These are phyloP conservation scores for Neospermospora avenae DNA, from an alignment of 2,329 filamentous ascomycete genomes.

Conservation along the genomic window DNA sequence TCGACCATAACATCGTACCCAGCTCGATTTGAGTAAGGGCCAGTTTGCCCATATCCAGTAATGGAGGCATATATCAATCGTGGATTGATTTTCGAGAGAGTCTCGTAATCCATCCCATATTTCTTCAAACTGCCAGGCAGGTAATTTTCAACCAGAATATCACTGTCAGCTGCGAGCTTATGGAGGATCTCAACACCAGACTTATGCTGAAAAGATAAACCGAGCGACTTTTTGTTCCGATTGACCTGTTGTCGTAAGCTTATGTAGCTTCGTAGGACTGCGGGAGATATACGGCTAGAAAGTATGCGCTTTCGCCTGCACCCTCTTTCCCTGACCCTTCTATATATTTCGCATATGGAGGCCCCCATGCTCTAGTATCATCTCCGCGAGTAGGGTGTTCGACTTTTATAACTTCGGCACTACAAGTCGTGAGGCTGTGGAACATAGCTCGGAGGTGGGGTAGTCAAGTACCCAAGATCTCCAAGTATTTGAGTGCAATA, in stretches of 20 bases:
- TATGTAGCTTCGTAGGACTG: neutral
- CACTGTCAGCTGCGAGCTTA: constrained; percentile 76
- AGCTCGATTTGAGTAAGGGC: constrained; percentile 80
- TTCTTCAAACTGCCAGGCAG: constrained; percentile 86
- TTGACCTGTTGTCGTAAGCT: constrained; percentile 62
- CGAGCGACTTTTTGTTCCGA: constrained; percentile 94
- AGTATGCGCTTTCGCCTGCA: constrained; percentile 92
- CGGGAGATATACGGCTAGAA: constrained; percentile 65
- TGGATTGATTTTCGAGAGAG: constrained; percentile 77
- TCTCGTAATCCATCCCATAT: constrained; percentile 86
- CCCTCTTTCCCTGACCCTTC: constrained; percentile 57
- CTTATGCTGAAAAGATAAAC: constrained; percentile 82
- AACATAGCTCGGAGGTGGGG: constrained; percentile 27
- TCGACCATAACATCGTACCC: constrained; percentile 99
- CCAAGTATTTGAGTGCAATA: constrained; percentile 97
- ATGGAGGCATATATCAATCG: constrained; percentile 90
- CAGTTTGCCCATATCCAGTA: constrained; percentile 94
- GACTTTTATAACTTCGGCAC: constrained; percentile 95
- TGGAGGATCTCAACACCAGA: constrained; percentile 85
- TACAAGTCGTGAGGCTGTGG: constrained; percentile 38
- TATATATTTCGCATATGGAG: constrained; percentile 82
- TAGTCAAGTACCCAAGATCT: constrained; percentile 75
- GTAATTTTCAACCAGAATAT: constrained; percentile 96
- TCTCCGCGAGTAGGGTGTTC: constrained; percentile 90
- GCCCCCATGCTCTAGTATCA: constrained; percentile 94